These are phyloP conservation scores for Carpinus fangiana DNA, from an alignment of 306 rosid species.

Conservation along the genomic window DNA sequence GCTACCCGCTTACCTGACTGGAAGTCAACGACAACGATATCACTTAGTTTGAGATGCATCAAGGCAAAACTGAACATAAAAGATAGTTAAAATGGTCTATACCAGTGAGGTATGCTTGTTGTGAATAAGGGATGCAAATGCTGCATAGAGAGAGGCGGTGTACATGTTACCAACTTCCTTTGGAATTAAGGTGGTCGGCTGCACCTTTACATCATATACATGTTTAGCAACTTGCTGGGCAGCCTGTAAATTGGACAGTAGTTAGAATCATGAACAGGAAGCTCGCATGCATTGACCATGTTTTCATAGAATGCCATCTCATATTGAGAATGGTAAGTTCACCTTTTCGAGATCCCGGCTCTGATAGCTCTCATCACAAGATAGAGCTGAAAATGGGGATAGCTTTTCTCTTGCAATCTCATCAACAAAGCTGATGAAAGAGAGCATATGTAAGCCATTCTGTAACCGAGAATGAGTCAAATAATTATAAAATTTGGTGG, in stretches of 20 bases:
- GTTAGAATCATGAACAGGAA: conserved; percentile 4
- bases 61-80: neutral
- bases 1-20: conserved; percentile 66
- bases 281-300: conserved; percentile 5
- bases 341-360: conserved; percentile 94
- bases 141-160: conserved; percentile 81
- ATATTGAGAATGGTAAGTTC: neutral
- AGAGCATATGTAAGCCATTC: conserved; percentile 3
- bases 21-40: conserved; percentile 18
- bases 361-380: conserved; percentile 66
- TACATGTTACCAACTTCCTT: conserved; percentile 92
- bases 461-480: neutral
- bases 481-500: neutral
- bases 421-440: conserved; percentile 58
- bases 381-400: conserved; percentile 54
- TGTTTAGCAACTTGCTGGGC: conserved; percentile 72
- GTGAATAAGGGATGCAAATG: conserved; percentile 76
- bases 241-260: conserved; percentile 41
- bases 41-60: conserved; percentile 1
- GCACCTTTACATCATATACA: conserved; percentile 64
- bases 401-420: conserved; percentile 60
- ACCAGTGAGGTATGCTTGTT: conserved; percentile 59
- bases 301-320: conserved; percentile 1
- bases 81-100: conserved; percentile 12
- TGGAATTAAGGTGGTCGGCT: conserved; percentile 74